Evolutionary conservation across 2,329 filamentous ascomycete species (phyloP).

Genomic region (Verticillium klebahnii): DNA sequence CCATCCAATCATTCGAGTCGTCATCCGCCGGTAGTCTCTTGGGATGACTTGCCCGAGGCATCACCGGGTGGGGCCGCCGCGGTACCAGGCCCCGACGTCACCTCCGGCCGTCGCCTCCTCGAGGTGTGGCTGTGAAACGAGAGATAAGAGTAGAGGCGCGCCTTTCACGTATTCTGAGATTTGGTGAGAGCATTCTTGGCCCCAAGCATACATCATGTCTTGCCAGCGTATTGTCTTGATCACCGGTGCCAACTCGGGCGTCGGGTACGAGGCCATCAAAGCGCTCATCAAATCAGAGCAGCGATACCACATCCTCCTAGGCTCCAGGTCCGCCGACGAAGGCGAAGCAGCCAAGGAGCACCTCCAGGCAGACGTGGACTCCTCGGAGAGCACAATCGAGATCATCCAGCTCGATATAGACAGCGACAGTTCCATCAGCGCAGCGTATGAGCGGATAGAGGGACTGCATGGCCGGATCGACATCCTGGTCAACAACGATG

Average conservation of each 20-base stretch:
- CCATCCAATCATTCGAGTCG: neutral
- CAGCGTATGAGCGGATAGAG: slow-evolving; percentile 20
- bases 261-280: slow-evolving; percentile 55
- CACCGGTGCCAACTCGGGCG: slow-evolving; percentile 57
- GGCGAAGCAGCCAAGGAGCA: slow-evolving; percentile 40
- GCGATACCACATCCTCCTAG: slow-evolving; percentile 52
- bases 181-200: neutral
- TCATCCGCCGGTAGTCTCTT: neutral
- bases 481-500: slow-evolving; percentile 27
- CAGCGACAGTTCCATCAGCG: slow-evolving; percentile 39
- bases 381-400: slow-evolving; percentile 35
- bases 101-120: neutral
- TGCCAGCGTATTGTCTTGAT: slow-evolving; percentile 41
- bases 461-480: slow-evolving; percentile 22
- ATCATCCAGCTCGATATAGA: slow-evolving; percentile 48
- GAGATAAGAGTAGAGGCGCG: neutral
- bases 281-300: slow-evolving; percentile 41
- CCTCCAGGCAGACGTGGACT: slow-evolving; percentile 33
- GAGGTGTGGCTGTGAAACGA: neutral
- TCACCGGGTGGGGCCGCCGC: neutral
- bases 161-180: neutral
- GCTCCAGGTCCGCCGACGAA: slow-evolving; percentile 45
- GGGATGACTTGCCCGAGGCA: neutral
- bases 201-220: slow-evolving; percentile 1
- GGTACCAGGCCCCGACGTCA: neutral